A percentile compares a stretch with the other conserved stretches of the same genome.
These are phyloP conservation scores for Toxoplasma gondii DNA, from an alignment of 169 alveolate species.

Conservation along the genomic window DNA sequence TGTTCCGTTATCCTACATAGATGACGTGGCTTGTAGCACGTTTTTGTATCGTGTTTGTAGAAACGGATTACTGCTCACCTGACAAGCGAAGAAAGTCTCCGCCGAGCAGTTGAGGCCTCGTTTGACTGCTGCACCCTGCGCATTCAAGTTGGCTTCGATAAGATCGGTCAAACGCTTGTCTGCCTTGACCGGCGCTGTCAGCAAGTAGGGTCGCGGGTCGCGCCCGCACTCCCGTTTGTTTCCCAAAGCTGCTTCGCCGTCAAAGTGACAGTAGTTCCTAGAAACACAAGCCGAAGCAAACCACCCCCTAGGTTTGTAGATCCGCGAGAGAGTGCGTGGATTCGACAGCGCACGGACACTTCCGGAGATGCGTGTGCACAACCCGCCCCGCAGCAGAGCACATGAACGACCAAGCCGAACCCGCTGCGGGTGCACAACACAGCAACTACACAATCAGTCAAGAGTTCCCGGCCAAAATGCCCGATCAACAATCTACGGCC, in stretches of 20 bases:
- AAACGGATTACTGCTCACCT: background rate
- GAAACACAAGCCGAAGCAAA: background rate
- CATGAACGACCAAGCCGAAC: no score
- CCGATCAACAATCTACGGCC: no score
- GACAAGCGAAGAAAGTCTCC: conserved; percentile 25
- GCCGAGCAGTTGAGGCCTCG: conserved; percentile 33
- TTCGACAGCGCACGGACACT: no score
- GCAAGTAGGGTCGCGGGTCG: background rate
- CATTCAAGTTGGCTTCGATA: background rate
- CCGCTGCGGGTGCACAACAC: no score
- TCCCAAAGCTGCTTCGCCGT: background rate
- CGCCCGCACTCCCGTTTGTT: background rate
- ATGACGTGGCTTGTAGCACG: no score
- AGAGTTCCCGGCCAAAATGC: no score
- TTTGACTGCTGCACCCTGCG: background rate
- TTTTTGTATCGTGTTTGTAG: no score
- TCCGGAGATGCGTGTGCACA: no score
- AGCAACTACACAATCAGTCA: no score
- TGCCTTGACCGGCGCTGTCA: conserved; percentile 6
- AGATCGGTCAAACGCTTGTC: background rate
- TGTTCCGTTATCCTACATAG: no score
- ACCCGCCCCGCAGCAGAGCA: no score
- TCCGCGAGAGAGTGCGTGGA: background rate
- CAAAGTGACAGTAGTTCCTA: conserved; percentile 12
- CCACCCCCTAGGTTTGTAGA: background rate